Evolutionary conservation across 306 rosid genomes (phyloP), one percentile per base, ranked within the genome.

Genomic region (Cicer yamashitae): DNA sequence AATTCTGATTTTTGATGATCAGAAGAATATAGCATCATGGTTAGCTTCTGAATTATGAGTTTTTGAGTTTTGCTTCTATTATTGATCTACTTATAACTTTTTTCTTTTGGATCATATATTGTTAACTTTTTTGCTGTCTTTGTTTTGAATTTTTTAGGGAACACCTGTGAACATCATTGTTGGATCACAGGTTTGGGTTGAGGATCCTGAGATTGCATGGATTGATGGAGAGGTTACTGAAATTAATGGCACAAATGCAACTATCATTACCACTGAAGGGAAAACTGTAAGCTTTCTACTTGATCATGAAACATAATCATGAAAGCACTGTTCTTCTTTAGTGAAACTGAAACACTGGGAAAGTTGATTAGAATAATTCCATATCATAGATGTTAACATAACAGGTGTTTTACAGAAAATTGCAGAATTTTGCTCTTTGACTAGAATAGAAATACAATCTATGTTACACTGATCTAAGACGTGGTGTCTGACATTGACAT

Each of bases 121-220:
- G 8, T 44, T 18, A 41, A 50, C 57, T 39, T 76, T 10, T 30
- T 54, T 77, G 61, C 25, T 77, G 77, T 5, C 38, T 44, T 52
- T 47, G n/a, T 43, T 39, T 15, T 37, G 66, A 71, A 71, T 84
- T 83, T 65, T 81, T 74, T 87, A 91, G 94, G 97, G 97, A 78
- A 91, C 90, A 60, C 96, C 97, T 44, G 96, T 89, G 80, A 89
- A 89, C 79, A 91, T 91, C 84, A 88, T 89, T 3, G 96, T 89
- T 74, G 97, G 97, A 85, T 91, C 97, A 75, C 90, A 89, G 60
- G 93, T 88, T 56, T 91, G 97, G 97, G 86, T 83, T 39, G 97
- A 88, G 82, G 93, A 88, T 82, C 86, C 88, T 40, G 90, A 84
- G 77, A 75, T 22, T 57, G 91, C 97, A 56, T 91, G 97, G 97